phyloP scores from a whole-genome alignment of 2,329 filamentous ascomycete genomes.

The Hymenoscyphus scutula region DNA sequence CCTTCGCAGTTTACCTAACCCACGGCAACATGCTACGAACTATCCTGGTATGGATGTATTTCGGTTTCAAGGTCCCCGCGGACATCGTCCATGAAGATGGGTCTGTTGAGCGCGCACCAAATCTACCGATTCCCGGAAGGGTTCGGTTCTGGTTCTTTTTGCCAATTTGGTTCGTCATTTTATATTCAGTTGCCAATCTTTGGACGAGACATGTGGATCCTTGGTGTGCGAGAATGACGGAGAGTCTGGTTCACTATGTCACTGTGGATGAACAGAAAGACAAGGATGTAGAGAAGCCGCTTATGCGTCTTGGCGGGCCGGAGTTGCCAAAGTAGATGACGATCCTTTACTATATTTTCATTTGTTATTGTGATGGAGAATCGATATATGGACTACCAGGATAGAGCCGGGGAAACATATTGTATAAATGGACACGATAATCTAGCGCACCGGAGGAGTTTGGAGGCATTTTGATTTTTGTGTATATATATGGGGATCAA shows the following conservation, averaged over 20 bases:
- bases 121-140: constrained; percentile 39
- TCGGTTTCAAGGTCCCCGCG: constrained; percentile 41
- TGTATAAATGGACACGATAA: background rate
- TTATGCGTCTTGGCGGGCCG: background rate
- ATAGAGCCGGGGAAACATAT: constrained; percentile 8
- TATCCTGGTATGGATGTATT: constrained; percentile 59
- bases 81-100: constrained; percentile 35
- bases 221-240: constrained; percentile 46
- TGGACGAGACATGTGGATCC: constrained; percentile 57
- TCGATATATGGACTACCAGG: constrained; percentile 6
- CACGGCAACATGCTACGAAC: constrained; percentile 61
- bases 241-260: constrained; percentile 36
- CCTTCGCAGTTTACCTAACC: constrained; percentile 62
- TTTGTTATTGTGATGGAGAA: background rate
- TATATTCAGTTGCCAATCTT: constrained; percentile 46
- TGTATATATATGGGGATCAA: no score
- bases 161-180: constrained; percentile 46
- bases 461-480: no score
- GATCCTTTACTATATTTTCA: background rate
- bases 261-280: constrained; percentile 24
- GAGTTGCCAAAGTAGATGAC: constrained; percentile 6
- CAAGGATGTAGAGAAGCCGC: constrained; percentile 19
- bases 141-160: constrained; percentile 41
- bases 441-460: no score
- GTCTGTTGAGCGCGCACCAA: constrained; percentile 37